A percentile compares a stretch with the other conserved stretches of the same genome.
Evolutionary conservation across 148 eudicot genomes (phyloP).

Genomic region (Pharnaceum exiguum): DNA sequence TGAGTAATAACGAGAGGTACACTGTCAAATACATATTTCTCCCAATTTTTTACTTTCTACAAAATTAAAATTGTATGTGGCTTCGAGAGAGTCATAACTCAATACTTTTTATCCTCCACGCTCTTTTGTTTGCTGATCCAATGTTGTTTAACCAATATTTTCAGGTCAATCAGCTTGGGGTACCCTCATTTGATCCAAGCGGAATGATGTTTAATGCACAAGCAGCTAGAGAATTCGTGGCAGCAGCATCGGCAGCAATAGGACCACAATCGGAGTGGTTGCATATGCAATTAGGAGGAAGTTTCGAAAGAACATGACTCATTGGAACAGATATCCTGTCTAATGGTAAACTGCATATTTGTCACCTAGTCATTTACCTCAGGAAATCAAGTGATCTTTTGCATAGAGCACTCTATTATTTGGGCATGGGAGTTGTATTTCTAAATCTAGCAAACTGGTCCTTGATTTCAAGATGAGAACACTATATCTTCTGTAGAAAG

Average conservation of each 20-base stretch:
- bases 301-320: conserved; percentile 58
- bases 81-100: too few relatives aligned
- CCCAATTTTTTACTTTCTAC: too few relatives aligned
- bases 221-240: conserved; percentile 58
- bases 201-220: conserved; percentile 58
- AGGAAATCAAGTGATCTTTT: conserved; percentile 12
- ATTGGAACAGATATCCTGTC: conserved; percentile 6
- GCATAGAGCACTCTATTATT: conserved; percentile 4
- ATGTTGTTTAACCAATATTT: neutral
- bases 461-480: conserved; percentile 12
- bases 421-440: neutral
- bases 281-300: conserved; percentile 77
- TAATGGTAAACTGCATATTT: conserved; percentile 3
- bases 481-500: conserved; percentile 24
- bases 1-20: too few relatives aligned
- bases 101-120: neutral
- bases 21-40: too few relatives aligned
- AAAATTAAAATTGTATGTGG: too few relatives aligned
- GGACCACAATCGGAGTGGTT: conserved; percentile 77
- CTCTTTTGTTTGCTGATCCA: neutral
- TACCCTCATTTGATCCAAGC: conserved; percentile 50
- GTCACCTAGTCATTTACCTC: conserved; percentile 1
- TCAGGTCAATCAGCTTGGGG: conserved; percentile 44
- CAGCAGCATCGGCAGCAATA: conserved; percentile 34
- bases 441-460: neutral